Percentiles rank a stretch among this genome's conserved stretches.
These are phyloP conservation scores for Zasmidium citrigriseum DNA, from an alignment of 2,329 filamentous ascomycete genomes.

Conservation along the genomic window DNA sequence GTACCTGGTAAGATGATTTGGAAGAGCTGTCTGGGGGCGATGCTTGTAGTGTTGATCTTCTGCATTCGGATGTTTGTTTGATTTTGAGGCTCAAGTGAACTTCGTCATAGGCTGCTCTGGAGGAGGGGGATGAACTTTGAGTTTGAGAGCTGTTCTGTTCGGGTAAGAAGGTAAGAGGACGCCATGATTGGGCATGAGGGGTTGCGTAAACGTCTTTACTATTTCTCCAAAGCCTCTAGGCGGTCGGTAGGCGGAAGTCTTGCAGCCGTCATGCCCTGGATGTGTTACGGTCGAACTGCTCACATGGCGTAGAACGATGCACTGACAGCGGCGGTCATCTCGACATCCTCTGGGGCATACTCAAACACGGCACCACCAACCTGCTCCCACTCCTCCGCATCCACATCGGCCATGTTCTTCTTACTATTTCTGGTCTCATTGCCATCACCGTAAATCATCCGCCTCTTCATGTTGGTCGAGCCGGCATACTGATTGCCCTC, in stretches of 20 bases:
- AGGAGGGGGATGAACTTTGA: conserved; percentile 1
- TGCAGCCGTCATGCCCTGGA: not conserved
- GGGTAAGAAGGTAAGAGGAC: not conserved
- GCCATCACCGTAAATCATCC: not conserved
- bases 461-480: conserved; percentile 4
- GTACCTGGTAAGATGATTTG: conserved; percentile 16
- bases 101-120: not conserved
- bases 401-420: conserved; percentile 10
- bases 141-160: not conserved
- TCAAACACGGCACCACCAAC: conserved; percentile 3
- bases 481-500: conserved; percentile 3
- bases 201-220: not conserved
- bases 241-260: too few relatives aligned
- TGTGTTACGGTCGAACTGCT: not conserved
- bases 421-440: not conserved
- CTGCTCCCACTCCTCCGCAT: conserved; percentile 5
- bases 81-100: not conserved
- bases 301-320: conserved; percentile 4
- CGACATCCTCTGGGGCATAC: conserved; percentile 15
- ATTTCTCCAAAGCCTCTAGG: not conserved
- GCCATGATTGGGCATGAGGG: not conserved
- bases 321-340: conserved; percentile 3
- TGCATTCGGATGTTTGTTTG: not conserved
- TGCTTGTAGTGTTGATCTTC: conserved; percentile 4
- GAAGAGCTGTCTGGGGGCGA: conserved; percentile 13